Conservation (phyloP, 2,329 filamentous ascomycete species). For the Gaeumannomyces tritici region DNA sequence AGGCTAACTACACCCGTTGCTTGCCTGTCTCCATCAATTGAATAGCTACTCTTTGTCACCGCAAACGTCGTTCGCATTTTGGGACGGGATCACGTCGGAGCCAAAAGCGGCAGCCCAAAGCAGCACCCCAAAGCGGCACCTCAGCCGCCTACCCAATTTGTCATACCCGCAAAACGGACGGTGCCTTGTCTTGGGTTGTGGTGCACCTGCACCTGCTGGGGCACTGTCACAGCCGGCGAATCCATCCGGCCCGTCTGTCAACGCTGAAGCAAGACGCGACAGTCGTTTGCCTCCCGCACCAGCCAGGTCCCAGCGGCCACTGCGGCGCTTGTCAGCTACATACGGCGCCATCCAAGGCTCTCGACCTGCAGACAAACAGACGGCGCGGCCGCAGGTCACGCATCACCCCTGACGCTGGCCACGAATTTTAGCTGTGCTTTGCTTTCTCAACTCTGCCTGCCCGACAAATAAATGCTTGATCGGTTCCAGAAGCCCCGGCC, state of each 20-base stretch:
- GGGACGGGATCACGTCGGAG: too few relatives aligned
- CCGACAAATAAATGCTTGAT: slow-evolving; percentile 14
- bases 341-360: too few relatives aligned
- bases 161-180: not conserved
- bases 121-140: not conserved
- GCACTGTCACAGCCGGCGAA: too few relatives aligned
- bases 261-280: not conserved
- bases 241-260: not conserved
- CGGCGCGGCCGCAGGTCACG: not conserved
- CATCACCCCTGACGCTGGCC: not conserved
- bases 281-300: not conserved
- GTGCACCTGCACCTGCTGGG: too few relatives aligned
- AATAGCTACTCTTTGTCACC: not conserved
- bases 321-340: too few relatives aligned
- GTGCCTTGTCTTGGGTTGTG: too few relatives aligned
- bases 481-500: slow-evolving; percentile 15
- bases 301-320: not conserved
- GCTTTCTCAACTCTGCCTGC: not conserved
- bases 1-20: not conserved
- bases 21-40: not conserved
- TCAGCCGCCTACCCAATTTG: not conserved
- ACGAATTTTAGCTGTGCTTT: not conserved
- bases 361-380: not conserved
- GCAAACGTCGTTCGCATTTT: not conserved
- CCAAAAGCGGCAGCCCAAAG: not conserved